Conservation (phyloP, 768 basidiomycete genomes). For the Tricholoma hemisulphureum region DNA sequence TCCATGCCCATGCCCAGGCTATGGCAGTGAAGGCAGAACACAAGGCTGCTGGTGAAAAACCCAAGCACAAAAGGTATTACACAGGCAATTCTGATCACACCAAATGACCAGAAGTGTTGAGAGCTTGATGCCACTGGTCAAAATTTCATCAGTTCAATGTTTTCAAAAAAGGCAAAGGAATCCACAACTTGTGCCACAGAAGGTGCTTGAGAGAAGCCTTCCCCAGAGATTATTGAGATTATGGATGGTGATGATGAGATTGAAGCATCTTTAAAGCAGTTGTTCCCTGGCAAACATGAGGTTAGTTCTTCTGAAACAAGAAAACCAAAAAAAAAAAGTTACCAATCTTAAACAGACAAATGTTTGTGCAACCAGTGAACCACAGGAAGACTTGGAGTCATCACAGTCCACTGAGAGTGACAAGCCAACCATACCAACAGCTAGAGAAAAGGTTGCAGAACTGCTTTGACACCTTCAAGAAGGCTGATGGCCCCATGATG, state of each 20-base stretch:
- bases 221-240: neutral
- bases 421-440: neutral
- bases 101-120: slow-evolving; percentile 2
- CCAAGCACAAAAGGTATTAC: slow-evolving; percentile 9
- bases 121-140: slow-evolving; percentile 7
- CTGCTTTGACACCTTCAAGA: neutral
- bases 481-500: neutral
- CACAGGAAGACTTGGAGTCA: too few species aligned
- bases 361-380: neutral
- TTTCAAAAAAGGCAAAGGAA: slow-evolving; percentile 8
- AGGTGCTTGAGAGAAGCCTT: neutral
- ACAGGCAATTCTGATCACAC: slow-evolving; percentile 12
- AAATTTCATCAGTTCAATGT: slow-evolving; percentile 4
- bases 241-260: neutral
- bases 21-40: neutral
- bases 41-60: neutral
- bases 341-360: neutral
- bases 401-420: neutral
- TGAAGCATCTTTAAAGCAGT: neutral
- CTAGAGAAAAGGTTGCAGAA: neutral
- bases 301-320: neutral
- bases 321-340: neutral
- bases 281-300: neutral
- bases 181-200: neutral
- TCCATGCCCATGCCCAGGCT: neutral